Base-by-base conservation (phyloP, 768 basidiomycete species). In the Leccinum disarticulatum region DNA sequence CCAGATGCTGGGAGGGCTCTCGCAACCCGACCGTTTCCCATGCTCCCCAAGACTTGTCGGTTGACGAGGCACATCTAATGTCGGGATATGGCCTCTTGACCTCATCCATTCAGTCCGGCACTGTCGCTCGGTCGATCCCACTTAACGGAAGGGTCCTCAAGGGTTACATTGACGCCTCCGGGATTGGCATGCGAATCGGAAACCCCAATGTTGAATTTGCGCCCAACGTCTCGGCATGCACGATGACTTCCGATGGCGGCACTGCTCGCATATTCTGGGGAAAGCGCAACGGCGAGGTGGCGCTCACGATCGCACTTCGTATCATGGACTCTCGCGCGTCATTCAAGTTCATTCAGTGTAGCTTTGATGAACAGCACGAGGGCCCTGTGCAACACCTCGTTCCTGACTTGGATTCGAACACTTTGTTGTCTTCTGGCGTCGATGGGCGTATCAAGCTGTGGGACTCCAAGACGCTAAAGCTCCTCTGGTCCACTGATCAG, bases 391-490 rank as follows among this genome's bases (percentile, higher is more conserved):
- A 78, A 10, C 81, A 87, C 60, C 77, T 83, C 5, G 68, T 79
- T 4, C 90, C 87, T 80, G 80, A 81, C 59, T 69, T 73, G 17
- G 60, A 50, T 15, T 69, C 68, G 1, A 62, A 66, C 7, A 67
- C 67, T 1, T 79, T 84, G 41, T 72, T 84, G 38, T 87, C 85
- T 5, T 85, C 76, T 1, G 84, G 82, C 6, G 68, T 75, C 1
- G 90, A 93, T 63, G 90, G 90, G 0, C 73, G 76, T 25, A 79
- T 90, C 63, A 93, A 92, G 69, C 61, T 94, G 3, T 93, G 92
- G 92, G 81, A 87, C 58, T 73, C 80, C 15, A 82, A 79, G 63
- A 74, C 73, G 4, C 70, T 84, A 14, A 64, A 61, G n/a, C 87
- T 86, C 59, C 54, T 87, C 22, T 93, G 90, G 90, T 81, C 84